A percentile compares a stretch with the other conserved stretches of the same genome.
Evolutionary conservation across 1,284 basidiomycete genomes (phyloP).

Genomic region (Neotropicomus parvogracilis): DNA sequence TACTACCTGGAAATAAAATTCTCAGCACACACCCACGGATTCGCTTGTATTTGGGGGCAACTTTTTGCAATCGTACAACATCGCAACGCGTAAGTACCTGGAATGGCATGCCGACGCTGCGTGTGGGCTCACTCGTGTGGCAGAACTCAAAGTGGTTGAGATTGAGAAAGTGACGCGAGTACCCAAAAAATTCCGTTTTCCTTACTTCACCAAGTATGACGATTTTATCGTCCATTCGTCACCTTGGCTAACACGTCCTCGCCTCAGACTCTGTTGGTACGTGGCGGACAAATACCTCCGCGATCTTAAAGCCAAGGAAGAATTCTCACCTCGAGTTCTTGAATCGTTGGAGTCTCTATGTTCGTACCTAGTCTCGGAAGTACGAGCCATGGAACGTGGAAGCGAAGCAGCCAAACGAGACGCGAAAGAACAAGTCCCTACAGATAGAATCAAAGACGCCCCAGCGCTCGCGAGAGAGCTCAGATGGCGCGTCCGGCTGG

Average conservation of each 20-base stretch:
- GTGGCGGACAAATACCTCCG: slow-evolving; percentile 76
- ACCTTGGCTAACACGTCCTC: slow-evolving; percentile 3
- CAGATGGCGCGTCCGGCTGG: slow-evolving; percentile 70
- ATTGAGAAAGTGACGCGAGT: slow-evolving; percentile 93
- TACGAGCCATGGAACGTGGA: slow-evolving; percentile 62
- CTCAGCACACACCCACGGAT: slow-evolving; percentile 84
- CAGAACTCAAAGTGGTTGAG: slow-evolving; percentile 83
- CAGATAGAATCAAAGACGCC: slow-evolving; percentile 77
- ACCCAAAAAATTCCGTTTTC: slow-evolving; percentile 93
- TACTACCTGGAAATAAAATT: background rate
- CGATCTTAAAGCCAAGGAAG: slow-evolving; percentile 62
- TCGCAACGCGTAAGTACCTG: slow-evolving; percentile 61
- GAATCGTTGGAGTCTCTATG: slow-evolving; percentile 70
- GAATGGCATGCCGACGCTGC: background rate
- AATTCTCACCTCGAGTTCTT: slow-evolving; percentile 63
- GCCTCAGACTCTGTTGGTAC: slow-evolving; percentile 80
- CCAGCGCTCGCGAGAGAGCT: slow-evolving; percentile 76
- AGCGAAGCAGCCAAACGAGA: slow-evolving; percentile 63
- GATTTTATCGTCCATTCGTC: slow-evolving; percentile 6
- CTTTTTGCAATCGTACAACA: slow-evolving; percentile 85
- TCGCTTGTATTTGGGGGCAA: slow-evolving; percentile 97
- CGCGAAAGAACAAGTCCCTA: slow-evolving; percentile 75
- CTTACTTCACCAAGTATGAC: slow-evolving; percentile 73
- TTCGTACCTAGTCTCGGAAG: slow-evolving; percentile 77
- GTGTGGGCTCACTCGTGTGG: slow-evolving; percentile 4